These are phyloP conservation scores for Wallacemonas collosoma DNA, from an alignment of 208 protist species.

Conservation along the genomic window DNA sequence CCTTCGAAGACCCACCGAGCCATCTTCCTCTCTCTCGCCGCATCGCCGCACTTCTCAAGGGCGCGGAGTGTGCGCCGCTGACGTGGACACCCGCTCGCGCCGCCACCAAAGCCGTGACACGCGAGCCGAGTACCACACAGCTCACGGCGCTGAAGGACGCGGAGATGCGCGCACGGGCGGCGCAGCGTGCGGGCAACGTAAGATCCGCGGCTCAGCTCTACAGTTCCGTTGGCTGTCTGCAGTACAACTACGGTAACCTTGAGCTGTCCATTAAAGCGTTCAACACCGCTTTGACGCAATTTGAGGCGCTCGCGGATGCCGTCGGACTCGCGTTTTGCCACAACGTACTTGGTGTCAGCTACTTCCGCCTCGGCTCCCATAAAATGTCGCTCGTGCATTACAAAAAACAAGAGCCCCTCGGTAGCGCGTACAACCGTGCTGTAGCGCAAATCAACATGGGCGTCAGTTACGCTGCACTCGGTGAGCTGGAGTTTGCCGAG, in stretches of 20 bases:
- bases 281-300: constrained; percentile 50
- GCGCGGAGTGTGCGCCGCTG: constrained; percentile 51
- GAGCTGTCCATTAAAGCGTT: constrained; percentile 61
- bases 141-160: constrained; percentile 61
- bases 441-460: constrained; percentile 90
- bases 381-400: constrained; percentile 81
- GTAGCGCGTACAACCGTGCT: constrained; percentile 68
- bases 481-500: constrained; percentile 77
- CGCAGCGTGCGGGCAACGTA: constrained; percentile 56
- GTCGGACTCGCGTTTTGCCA: constrained; percentile 78
- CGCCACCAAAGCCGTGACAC: constrained; percentile 2
- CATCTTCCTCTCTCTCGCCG: constrained; percentile 59
- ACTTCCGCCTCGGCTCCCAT: constrained; percentile 70
- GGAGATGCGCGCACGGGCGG: constrained; percentile 58
- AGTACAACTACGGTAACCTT: constrained; percentile 87
- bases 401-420: constrained; percentile 84
- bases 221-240: constrained; percentile 57
- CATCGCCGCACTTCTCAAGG: constrained; percentile 75
- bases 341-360: constrained; percentile 84
- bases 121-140: constrained; percentile 26
- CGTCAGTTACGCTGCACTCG: constrained; percentile 80
- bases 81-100: constrained; percentile 31
- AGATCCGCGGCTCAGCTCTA: constrained; percentile 53
- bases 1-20: constrained; percentile 68
- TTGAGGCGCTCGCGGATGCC: constrained; percentile 55